Base-by-base conservation (phyloP, 192 early-diverging fungal genomes). In the Geranomyces michiganensis region DNA sequence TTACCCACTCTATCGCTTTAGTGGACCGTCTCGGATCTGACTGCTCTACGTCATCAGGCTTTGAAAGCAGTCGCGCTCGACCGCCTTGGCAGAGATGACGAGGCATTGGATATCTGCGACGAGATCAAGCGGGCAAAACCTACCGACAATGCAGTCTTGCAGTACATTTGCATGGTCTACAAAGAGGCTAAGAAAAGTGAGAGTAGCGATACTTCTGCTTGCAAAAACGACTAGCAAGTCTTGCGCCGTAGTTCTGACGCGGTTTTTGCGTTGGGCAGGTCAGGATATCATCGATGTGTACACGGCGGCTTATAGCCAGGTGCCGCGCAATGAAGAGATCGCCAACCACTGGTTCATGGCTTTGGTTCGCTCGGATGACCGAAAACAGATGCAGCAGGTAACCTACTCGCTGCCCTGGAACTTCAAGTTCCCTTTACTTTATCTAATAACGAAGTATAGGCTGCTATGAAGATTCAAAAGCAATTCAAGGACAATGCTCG, bases 331-430 rank as follows among this genome's bases (percentile, higher is more conserved):
- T 61, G 91, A 93, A 69, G 88, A 91, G 56, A 75, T 92, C 32
- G 87, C 82, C 12, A 87, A 80, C 48, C 89, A 93, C 60, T 87
- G 88, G 85, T 96, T 92, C 75, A 93, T 96, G 92, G 88, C 88
- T 0, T 78, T 94, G 32, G 91, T 90, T 0, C 82, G 91, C 48
- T 87, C 68, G 30, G 55, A 79, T 2, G 83, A 93, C 81, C 87
- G 79, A 47, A 90, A 91, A 64, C 80, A 79, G 22, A 84, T 88
- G 76, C 90, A 93, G 51, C 79, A 83, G 72, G 86, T 88, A 74
- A 29, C 10, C 1, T 6, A 13, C 24, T 29, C 22, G 22, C 17
- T 26, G 29, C 10, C 36, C 3, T 41, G 36, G 31, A 8, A 60
- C 5, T 4, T 30, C 27, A 2, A 60, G 58, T 4, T 60, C 7